These are phyloP conservation scores for Coemansia sp. DNA, from an alignment of 192 early-diverging fungal genomes.

Conservation along the genomic window DNA sequence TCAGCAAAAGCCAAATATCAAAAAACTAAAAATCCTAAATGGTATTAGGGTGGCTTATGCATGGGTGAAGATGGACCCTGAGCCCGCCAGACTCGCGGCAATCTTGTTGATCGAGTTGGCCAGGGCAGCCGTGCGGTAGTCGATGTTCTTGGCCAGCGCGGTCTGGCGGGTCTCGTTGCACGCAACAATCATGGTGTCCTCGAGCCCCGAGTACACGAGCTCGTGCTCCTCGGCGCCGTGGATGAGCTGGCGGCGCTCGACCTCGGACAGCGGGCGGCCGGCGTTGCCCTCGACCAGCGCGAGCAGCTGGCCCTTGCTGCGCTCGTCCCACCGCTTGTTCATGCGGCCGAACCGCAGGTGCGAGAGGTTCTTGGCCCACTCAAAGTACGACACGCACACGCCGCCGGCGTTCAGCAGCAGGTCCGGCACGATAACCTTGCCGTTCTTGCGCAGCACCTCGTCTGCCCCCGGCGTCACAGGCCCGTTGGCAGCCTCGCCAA, in stretches of 20 bases:
- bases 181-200: slow-evolving; percentile 84
- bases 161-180: slow-evolving; percentile 73
- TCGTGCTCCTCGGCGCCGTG: slow-evolving; percentile 83
- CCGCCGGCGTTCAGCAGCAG: slow-evolving; percentile 79
- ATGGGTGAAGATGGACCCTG: slow-evolving; percentile 73
- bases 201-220: slow-evolving; percentile 80
- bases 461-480: slow-evolving; percentile 74
- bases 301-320: slow-evolving; percentile 67
- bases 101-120: slow-evolving; percentile 84
- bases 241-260: slow-evolving; percentile 72
- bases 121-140: slow-evolving; percentile 76
- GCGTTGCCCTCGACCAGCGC: slow-evolving; percentile 72
- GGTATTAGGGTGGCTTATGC: slow-evolving; percentile 8
- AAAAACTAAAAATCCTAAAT: too few species aligned
- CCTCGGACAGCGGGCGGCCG: slow-evolving; percentile 67
- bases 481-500: slow-evolving; percentile 82
- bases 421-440: slow-evolving; percentile 70
- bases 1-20: too few species aligned
- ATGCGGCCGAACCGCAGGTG: slow-evolving; percentile 84
- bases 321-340: slow-evolving; percentile 82
- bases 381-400: slow-evolving; percentile 78
- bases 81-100: slow-evolving; percentile 66
- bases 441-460: slow-evolving; percentile 60
- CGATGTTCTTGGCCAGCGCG: slow-evolving; percentile 61
- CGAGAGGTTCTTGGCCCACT: slow-evolving; percentile 85